A percentile compares a stretch with the other conserved stretches of the same genome.
These are phyloP conservation scores for Lycium ferocissimum DNA, from an alignment of 257 asterid genomes.

Conservation along the genomic window DNA sequence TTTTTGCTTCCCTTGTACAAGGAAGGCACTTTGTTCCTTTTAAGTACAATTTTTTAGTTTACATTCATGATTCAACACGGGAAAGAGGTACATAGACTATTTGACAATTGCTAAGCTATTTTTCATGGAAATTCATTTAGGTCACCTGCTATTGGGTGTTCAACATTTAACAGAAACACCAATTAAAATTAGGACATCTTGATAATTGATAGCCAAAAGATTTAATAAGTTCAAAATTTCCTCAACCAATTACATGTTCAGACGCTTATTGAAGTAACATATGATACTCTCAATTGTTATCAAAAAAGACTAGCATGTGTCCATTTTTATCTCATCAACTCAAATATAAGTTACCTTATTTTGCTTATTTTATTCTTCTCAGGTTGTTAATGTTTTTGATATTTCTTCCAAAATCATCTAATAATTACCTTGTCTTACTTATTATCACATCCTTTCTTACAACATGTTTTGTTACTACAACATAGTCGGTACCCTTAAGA, in stretches of 20 bases:
- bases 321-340: neutral
- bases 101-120: neutral
- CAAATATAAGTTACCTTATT: neutral
- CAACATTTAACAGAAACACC: neutral
- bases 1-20: neutral
- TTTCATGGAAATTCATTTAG: slow-evolving; percentile 7
- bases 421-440: neutral
- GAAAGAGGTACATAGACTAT: neutral
- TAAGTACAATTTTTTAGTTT: neutral
- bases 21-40: neutral
- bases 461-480: neutral
- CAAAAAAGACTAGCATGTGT: neutral
- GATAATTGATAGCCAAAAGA: slow-evolving; percentile 1
- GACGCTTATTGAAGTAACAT: slow-evolving; percentile 2
- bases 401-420: neutral
- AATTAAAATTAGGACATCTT: slow-evolving; percentile 4
- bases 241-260: neutral
- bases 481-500: neutral
- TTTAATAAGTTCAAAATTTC: slow-evolving; percentile 2
- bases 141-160: neutral
- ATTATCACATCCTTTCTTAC: neutral
- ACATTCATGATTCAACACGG: slow-evolving; percentile 6
- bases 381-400: neutral
- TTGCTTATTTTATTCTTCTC: neutral
- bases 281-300: slow-evolving; percentile 11